phyloP scores from a whole-genome alignment of 1,284 basidiomycete species.

The Rhodotorula sp. region DNA sequence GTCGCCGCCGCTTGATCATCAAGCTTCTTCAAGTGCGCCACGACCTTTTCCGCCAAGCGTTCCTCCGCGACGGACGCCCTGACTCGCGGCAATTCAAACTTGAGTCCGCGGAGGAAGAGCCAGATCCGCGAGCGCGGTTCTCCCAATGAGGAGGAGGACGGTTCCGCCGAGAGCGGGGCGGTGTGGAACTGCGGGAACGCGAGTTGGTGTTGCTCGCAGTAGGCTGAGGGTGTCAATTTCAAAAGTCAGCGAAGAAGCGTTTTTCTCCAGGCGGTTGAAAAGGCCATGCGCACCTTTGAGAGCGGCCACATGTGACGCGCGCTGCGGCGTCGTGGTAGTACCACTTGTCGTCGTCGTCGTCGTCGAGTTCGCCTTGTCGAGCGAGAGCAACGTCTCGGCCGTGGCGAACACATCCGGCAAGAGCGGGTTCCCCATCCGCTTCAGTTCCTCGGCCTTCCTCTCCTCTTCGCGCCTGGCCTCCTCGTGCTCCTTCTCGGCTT shows the following conservation, averaged over 20 bases:
- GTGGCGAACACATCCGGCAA: background rate
- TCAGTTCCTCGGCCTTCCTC: background rate
- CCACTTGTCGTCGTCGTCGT: background rate
- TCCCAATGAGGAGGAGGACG: background rate
- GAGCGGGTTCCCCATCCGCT: background rate
- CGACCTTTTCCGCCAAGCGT: conserved; percentile 5
- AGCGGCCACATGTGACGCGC: background rate
- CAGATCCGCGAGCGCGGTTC: background rate
- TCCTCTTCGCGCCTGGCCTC: background rate
- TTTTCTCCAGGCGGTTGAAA: too few species aligned
- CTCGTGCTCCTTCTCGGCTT: background rate
- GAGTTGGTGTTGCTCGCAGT: conserved; percentile 6
- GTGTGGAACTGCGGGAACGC: background rate
- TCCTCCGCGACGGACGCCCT: conserved; percentile 5
- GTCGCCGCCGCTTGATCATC: background rate
- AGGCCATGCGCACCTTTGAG: conserved; percentile 1
- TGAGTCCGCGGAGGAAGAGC: conserved; percentile 7
- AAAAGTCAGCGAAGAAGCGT: background rate
- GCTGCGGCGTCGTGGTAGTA: background rate
- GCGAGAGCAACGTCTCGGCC: background rate
- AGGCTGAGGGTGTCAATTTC: background rate
- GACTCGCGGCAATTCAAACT: conserved; percentile 12
- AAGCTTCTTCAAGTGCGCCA: background rate
- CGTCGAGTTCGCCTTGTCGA: background rate
- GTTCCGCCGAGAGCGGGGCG: background rate